Conservation (phyloP, 257 asterid species). For the Solanum virginianum region DNA sequence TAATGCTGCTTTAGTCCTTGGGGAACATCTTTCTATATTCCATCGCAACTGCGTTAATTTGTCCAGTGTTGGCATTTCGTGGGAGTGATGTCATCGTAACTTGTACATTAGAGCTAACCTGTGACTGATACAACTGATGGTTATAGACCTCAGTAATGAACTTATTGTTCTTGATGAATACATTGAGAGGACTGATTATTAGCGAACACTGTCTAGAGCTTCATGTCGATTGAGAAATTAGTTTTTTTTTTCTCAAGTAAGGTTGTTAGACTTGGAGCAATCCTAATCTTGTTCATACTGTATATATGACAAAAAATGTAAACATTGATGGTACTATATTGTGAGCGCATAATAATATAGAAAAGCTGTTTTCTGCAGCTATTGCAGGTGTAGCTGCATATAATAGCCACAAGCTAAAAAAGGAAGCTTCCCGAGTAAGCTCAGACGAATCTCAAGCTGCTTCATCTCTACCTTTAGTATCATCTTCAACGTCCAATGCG, state of each 20-base stretch:
- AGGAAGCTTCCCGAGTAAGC: slow-evolving; percentile 52
- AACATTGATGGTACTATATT: neutral
- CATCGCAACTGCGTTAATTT: neutral
- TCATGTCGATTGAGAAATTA: neutral
- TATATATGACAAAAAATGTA: neutral
- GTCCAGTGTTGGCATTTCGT: neutral
- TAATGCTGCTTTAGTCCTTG: neutral
- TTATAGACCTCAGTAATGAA: neutral
- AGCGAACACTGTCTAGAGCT: neutral
- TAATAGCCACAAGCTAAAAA: slow-evolving; percentile 81
- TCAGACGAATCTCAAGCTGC: slow-evolving; percentile 22
- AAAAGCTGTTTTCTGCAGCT: slow-evolving; percentile 36
- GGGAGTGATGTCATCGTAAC: neutral
- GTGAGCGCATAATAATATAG: neutral
- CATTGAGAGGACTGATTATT: neutral
- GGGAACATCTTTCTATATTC: neutral
- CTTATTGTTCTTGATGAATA: neutral
- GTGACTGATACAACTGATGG: neutral
- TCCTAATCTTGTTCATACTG: neutral
- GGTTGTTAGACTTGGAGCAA: neutral
- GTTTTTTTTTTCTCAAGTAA: neutral
- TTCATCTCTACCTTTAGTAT: slow-evolving; percentile 33
- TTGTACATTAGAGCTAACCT: neutral
- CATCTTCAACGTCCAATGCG: slow-evolving; percentile 12
- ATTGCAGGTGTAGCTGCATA: slow-evolving; percentile 93